Conservation (phyloP, 768 basidiomycete genomes). For the Mycena rosella region DNA sequence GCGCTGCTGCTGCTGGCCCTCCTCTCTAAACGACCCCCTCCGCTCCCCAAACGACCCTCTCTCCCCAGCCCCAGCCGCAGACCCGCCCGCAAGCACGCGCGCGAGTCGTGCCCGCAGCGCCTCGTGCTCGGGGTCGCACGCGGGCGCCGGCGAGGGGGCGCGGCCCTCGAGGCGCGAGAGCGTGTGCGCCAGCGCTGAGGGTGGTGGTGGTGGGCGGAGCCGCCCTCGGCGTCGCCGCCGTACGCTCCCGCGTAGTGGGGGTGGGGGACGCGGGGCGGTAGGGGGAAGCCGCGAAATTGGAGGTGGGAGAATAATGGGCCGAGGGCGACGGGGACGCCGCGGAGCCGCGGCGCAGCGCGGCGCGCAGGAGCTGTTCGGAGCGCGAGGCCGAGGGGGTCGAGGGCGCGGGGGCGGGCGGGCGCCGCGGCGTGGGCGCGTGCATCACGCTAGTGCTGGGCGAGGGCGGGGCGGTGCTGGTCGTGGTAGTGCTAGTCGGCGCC, state of each 20-base stretch:
- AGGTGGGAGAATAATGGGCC: background rate
- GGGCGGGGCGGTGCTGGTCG: background rate
- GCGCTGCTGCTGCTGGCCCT: too few relatives aligned
- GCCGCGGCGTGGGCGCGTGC: background rate
- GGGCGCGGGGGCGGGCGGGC: constrained; percentile 38
- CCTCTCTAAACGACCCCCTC: too few relatives aligned
- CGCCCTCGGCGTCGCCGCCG: constrained; percentile 29
- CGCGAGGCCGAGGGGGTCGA: constrained; percentile 40
- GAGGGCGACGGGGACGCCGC: background rate
- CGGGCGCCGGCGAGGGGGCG: background rate
- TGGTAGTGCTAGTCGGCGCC: background rate
- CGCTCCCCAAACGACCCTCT: constrained; percentile 11
- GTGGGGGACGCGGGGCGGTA: background rate
- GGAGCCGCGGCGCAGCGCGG: constrained; percentile 21
- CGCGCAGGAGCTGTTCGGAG: constrained; percentile 30
- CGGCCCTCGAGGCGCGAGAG: constrained; percentile 28
- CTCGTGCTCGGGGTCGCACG: constrained; percentile 60
- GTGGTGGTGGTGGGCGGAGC: too few relatives aligned
- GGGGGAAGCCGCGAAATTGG: too few relatives aligned
- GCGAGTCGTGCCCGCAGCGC: constrained; percentile 67
- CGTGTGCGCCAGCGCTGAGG: constrained; percentile 16
- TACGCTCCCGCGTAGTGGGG: background rate
- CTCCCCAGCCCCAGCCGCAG: constrained; percentile 33
- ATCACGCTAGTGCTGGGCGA: constrained; percentile 23
- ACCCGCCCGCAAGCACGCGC: constrained; percentile 53